Evolutionary conservation across 164 flowering plant genomes (phyloP), one percentile per base, ranked within the genome.

Genomic region (Stephania japonica): DNA sequence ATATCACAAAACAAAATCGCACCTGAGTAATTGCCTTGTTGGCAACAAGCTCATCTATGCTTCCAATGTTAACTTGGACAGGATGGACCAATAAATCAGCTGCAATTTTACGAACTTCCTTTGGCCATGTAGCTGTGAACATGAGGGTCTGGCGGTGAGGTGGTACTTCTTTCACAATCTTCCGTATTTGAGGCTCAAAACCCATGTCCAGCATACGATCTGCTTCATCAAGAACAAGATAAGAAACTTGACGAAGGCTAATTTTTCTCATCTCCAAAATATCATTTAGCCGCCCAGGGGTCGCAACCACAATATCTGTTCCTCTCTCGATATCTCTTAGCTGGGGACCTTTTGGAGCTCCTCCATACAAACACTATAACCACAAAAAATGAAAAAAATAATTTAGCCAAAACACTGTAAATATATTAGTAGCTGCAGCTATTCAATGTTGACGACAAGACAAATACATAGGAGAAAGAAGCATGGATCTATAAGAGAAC

Each of bases 151-250:
- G 98, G 53, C 98, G 85, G 64, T 88, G 86, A 65, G 90, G 64
- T 66, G 98, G 94, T n/a, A 94, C 79, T 79, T 88, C 93, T 44
- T 88, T 89, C 76, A 94, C 97, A 76, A 94, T 91, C 78, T 87
- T 90, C 70, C 93, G 82, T 56, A 94, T 90, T 79, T 94, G 98
- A 70, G 98, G 98, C 81, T 92, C 98, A 81, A 94, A 94, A 66
- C 98, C 98, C 98, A 94, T 92, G 83, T 94, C 98, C 70, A 94
- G 84, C 98, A 94, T 94, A 38, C 98, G 88, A 73, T 94, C 98
- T 67, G 98, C 98, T 83, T 94, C 98, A 79, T 94, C 98, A 26
- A 92, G 85, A 41, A 92, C 95, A 69, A 94, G 84, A 80, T 90
- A 92, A 38, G 97, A 89, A 70, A 92, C 84, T 77, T 92, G 97